These are phyloP conservation scores for Mycogone perniciosa DNA, from an alignment of 2,329 filamentous ascomycete species.

Conservation along the genomic window DNA sequence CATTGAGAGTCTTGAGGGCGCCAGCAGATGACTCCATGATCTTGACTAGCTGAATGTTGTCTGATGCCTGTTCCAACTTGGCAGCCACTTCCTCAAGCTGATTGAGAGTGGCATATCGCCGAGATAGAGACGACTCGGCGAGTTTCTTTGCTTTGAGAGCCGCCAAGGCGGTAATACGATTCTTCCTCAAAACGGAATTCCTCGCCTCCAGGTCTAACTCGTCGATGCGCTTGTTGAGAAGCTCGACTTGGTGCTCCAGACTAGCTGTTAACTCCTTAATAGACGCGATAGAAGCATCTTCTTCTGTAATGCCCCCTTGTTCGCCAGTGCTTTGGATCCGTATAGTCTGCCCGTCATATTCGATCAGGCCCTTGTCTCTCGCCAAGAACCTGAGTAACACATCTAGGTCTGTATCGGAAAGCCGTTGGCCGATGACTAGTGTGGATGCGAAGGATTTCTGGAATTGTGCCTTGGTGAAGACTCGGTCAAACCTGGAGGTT, in stretches of 20 bases:
- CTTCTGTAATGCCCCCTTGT: constrained; percentile 54
- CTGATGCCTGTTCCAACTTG: constrained; percentile 79
- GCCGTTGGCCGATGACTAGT: constrained; percentile 40
- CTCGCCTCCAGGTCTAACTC: constrained; percentile 60
- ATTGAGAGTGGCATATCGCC: constrained; percentile 64
- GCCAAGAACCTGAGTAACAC: constrained; percentile 64
- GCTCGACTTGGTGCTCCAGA: constrained; percentile 64
- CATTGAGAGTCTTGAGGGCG: constrained; percentile 67
- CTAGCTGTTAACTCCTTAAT: constrained; percentile 73
- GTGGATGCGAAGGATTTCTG: constrained; percentile 48
- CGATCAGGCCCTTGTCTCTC: constrained; percentile 55
- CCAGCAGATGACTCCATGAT: constrained; percentile 74
- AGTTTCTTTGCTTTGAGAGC: constrained; percentile 78
- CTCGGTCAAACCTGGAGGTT: constrained; percentile 54
- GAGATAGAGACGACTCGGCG: constrained; percentile 65
- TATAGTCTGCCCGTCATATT: constrained; percentile 61
- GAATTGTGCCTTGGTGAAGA: constrained; percentile 63
- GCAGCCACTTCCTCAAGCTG: constrained; percentile 78
- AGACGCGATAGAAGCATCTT: constrained; percentile 77
- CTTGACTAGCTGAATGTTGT: constrained; percentile 75
- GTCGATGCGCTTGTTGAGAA: constrained; percentile 61
- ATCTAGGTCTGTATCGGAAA: constrained; percentile 61
- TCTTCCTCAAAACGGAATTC: constrained; percentile 64
- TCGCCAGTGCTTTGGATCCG: constrained; percentile 60
- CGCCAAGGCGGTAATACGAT: constrained; percentile 67